phyloP scores from a whole-genome alignment of 345 rosid genomes.

The Populus alba region DNA sequence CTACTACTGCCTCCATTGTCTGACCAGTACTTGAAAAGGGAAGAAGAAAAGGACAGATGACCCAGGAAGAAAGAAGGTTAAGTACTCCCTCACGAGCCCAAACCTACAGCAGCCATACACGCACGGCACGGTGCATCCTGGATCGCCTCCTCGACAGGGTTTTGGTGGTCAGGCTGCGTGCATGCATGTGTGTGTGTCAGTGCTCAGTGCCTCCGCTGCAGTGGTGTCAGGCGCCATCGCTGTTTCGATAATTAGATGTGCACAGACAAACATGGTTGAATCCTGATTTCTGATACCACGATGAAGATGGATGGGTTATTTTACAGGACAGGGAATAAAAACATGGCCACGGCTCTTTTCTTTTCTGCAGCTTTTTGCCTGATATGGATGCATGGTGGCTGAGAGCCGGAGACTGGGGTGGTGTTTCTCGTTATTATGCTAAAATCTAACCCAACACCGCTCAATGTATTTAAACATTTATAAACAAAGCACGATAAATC shows the following conservation, averaged over 20 bases:
- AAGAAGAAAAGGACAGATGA: too few relatives aligned
- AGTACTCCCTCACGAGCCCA: too few relatives aligned
- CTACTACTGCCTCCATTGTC: not conserved
- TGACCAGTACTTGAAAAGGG: not conserved
- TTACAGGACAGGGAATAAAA: not conserved
- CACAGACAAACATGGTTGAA: not conserved
- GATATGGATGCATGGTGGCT: not conserved
- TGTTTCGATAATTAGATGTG: not conserved
- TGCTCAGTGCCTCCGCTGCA: not conserved
- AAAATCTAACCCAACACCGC: too few relatives aligned
- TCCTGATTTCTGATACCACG: not conserved
- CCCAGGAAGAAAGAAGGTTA: too few relatives aligned
- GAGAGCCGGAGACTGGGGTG: not conserved
- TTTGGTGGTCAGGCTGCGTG: not conserved
- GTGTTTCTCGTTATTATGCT: too few relatives aligned
- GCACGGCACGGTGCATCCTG: not conserved
- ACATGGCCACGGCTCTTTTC: not conserved
- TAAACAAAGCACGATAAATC: too few relatives aligned
- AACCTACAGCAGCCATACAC: not conserved
- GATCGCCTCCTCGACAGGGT: not conserved
- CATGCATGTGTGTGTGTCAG: not conserved
- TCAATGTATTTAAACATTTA: too few relatives aligned
- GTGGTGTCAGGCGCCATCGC: not conserved
- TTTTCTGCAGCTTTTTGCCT: not conserved
- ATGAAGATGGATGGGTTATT: not conserved